phyloP scores from a whole-genome alignment of 2,329 filamentous ascomycete genomes.

The Alternaria ventricosa region DNA sequence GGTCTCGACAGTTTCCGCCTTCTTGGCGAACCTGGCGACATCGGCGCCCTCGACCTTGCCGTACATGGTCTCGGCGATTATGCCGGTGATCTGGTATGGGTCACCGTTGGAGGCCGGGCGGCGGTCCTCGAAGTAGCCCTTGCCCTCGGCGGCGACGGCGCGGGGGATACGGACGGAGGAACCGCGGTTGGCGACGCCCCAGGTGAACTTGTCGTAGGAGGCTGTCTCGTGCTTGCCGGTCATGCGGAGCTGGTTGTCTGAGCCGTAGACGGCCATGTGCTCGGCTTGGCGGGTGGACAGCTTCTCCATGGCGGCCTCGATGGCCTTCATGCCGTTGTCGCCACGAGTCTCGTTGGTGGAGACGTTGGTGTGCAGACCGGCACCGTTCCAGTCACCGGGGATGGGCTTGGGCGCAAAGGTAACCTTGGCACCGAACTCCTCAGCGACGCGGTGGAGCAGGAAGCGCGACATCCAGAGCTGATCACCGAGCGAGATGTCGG shows the following conservation, averaged over 20 bases:
- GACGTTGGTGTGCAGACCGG: conserved; percentile 92
- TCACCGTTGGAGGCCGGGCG: conserved; percentile 80
- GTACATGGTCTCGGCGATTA: conserved; percentile 74
- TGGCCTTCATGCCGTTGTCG: conserved; percentile 94
- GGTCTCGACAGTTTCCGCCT: conserved; percentile 42
- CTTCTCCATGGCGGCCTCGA: conserved; percentile 75
- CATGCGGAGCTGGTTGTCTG: conserved; percentile 93
- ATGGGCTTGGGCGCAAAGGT: conserved; percentile 97
- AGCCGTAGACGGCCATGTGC: conserved; percentile 87
- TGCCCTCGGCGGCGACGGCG: conserved; percentile 82
- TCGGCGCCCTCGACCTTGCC: conserved; percentile 59
- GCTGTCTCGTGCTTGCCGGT: conserved; percentile 96
- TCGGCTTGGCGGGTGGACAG: conserved; percentile 58
- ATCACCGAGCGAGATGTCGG: conserved; percentile 88
- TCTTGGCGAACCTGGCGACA: conserved; percentile 50
- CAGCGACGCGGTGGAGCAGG: conserved; percentile 87
- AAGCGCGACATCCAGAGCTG: conserved; percentile 94
- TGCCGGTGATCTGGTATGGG: conserved; percentile 83
- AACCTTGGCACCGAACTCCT: conserved; percentile 96
- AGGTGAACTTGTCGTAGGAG: conserved; percentile 89
- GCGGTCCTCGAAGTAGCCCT: conserved; percentile 86
- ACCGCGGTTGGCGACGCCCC: conserved; percentile 94
- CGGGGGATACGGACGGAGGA: conserved; percentile 92
- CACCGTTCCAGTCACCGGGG: conserved; percentile 95
- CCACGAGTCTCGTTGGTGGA: conserved; percentile 86